Evolutionary conservation across 352 stramenopile species (phyloP).

Genomic region (Pythium graminicola): DNA sequence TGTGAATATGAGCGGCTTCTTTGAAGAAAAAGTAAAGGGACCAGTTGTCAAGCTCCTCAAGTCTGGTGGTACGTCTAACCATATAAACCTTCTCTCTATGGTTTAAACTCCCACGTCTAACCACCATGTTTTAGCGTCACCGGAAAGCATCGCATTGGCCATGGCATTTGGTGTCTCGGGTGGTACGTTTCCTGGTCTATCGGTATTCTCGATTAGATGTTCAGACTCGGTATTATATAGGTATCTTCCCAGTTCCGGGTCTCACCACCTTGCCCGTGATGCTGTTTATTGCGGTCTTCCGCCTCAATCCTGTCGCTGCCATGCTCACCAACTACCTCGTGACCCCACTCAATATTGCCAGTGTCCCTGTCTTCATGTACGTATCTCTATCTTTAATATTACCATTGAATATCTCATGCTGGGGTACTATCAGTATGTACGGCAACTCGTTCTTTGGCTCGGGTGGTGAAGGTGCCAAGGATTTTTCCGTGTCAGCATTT

Average conservation of each 20-base stretch:
- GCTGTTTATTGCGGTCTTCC: slow-evolving; percentile 68
- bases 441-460: slow-evolving; percentile 41
- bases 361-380: slow-evolving; percentile 73
- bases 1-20: slow-evolving; percentile 30
- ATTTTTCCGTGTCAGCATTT: slow-evolving; percentile 66
- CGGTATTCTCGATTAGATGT: not conserved
- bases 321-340: slow-evolving; percentile 82
- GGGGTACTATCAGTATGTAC: slow-evolving; percentile 38
- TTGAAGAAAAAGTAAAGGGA: slow-evolving; percentile 68
- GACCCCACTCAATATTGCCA: slow-evolving; percentile 73
- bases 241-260: slow-evolving; percentile 74
- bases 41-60: slow-evolving; percentile 68
- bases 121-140: slow-evolving; percentile 34
- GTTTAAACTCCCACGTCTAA: not conserved
- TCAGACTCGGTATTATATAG: slow-evolving; percentile 11
- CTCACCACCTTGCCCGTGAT: slow-evolving; percentile 70
- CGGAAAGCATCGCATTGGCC: slow-evolving; percentile 61
- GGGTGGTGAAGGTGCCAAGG: slow-evolving; percentile 33
- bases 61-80: slow-evolving; percentile 40
- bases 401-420: not conserved
- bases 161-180: slow-evolving; percentile 76
- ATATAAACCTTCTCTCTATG: not conserved
- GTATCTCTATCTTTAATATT: not conserved
- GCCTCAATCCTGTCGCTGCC: slow-evolving; percentile 69
- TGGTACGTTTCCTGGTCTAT: slow-evolving; percentile 18